These are phyloP conservation scores for Annona cherimola DNA, from an alignment of 164 flowering plant species.

Conservation along the genomic window DNA sequence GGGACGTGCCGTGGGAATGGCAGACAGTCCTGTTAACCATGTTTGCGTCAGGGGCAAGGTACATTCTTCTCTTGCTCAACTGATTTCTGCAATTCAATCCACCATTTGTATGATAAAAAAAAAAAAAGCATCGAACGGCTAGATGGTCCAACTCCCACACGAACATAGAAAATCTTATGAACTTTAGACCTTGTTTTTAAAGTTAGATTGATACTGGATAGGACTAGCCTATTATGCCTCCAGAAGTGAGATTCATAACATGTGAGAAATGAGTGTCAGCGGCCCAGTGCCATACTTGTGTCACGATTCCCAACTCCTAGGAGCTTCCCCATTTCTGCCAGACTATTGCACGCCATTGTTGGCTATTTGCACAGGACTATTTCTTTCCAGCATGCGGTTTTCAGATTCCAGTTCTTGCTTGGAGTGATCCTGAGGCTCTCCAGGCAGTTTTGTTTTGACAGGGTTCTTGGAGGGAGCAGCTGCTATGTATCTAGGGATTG, in stretches of 20 bases:
- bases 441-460: constrained; percentile 99
- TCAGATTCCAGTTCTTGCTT: neutral
- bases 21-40: constrained; percentile 67
- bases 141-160: too few relatives aligned
- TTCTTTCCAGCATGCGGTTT: neutral
- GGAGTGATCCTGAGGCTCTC: constrained; percentile 26
- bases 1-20: constrained; percentile 97
- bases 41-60: constrained; percentile 85
- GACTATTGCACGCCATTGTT: neutral
- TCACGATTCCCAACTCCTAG: neutral
- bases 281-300: neutral
- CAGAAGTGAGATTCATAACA: neutral
- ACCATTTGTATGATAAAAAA: too few relatives aligned
- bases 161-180: too few relatives aligned
- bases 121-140: too few relatives aligned
- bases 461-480: constrained; percentile 72
- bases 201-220: neutral
- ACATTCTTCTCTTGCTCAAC: constrained; percentile 3
- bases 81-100: neutral
- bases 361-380: neutral
- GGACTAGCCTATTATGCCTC: neutral
- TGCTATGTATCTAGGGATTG: constrained; percentile 55
- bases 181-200: neutral
- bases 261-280: neutral
- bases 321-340: neutral